Evolutionary conservation across 331 rosid species (phyloP).

Genomic region (Quercus tomentella): DNA sequence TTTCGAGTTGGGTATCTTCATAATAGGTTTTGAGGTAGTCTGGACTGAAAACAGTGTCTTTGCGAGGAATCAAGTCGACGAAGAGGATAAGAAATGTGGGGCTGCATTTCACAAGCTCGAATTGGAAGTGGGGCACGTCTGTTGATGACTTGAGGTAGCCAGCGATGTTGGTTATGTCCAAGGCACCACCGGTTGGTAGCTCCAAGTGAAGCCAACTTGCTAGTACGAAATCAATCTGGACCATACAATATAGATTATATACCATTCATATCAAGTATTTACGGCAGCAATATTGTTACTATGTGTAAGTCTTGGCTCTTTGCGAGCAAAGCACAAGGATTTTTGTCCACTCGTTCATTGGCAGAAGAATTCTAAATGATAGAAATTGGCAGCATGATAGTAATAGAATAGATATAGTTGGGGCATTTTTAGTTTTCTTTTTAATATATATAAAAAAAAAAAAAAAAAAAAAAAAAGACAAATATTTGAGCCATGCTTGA

Average conservation of each 20-base stretch:
- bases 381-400: no score
- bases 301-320: background rate
- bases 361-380: no score
- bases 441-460: no score
- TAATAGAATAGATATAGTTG: no score
- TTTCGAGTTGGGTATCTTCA: constrained; percentile 13
- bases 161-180: constrained; percentile 25
- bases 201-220: constrained; percentile 28
- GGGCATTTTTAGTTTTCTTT: no score
- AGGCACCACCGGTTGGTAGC: constrained; percentile 17
- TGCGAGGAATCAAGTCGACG: constrained; percentile 24
- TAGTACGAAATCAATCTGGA: constrained; percentile 19
- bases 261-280: background rate
- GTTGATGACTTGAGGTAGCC: constrained; percentile 18
- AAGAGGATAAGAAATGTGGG: constrained; percentile 22
- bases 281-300: background rate
- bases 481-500: no score
- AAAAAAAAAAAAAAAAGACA: no score
- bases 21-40: constrained; percentile 22
- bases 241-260: background rate
- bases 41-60: constrained; percentile 9
- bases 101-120: constrained; percentile 24
- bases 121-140: constrained; percentile 25
- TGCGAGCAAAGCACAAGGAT: no score
- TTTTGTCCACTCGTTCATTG: no score